Conservation (phyloP, 2,329 filamentous ascomycete genomes). For the Claviceps fusiformis region DNA sequence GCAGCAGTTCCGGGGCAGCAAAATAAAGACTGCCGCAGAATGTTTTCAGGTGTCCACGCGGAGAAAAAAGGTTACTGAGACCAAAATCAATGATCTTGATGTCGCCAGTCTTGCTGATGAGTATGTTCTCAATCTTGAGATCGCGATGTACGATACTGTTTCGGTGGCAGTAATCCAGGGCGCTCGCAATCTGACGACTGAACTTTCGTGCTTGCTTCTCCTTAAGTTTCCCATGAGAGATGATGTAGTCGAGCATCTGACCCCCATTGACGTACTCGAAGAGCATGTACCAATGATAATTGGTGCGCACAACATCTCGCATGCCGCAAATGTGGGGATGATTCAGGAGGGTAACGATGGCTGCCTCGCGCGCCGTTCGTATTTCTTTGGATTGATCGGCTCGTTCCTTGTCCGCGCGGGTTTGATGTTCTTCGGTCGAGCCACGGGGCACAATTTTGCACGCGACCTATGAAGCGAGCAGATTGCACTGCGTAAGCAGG, state of each 20-base stretch:
- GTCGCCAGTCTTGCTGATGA: slow-evolving; percentile 97
- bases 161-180: slow-evolving; percentile 90
- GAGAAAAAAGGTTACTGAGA: slow-evolving; percentile 88
- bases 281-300: slow-evolving; percentile 99
- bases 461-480: slow-evolving; percentile 45
- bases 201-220: slow-evolving; percentile 98
- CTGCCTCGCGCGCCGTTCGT: slow-evolving; percentile 84
- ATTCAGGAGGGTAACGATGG: slow-evolving; percentile 85
- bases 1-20: slow-evolving; percentile 84
- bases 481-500: background rate
- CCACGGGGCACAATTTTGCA: slow-evolving; percentile 94
- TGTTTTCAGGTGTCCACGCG: slow-evolving; percentile 74
- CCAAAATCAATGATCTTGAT: slow-evolving; percentile 99
- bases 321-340: slow-evolving; percentile 95
- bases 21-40: slow-evolving; percentile 98
- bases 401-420: slow-evolving; percentile 62
- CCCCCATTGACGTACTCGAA: slow-evolving; percentile 98
- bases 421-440: slow-evolving; percentile 70
- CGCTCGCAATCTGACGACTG: slow-evolving; percentile 90
- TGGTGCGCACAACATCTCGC: slow-evolving; percentile 87
- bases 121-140: slow-evolving; percentile 96
- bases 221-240: slow-evolving; percentile 92
- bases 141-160: slow-evolving; percentile 98
- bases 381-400: slow-evolving; percentile 96
- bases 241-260: slow-evolving; percentile 99